Evolutionary conservation across 2,329 filamentous ascomycete genomes (phyloP).

Genomic region (Pezicula carpinea): DNA sequence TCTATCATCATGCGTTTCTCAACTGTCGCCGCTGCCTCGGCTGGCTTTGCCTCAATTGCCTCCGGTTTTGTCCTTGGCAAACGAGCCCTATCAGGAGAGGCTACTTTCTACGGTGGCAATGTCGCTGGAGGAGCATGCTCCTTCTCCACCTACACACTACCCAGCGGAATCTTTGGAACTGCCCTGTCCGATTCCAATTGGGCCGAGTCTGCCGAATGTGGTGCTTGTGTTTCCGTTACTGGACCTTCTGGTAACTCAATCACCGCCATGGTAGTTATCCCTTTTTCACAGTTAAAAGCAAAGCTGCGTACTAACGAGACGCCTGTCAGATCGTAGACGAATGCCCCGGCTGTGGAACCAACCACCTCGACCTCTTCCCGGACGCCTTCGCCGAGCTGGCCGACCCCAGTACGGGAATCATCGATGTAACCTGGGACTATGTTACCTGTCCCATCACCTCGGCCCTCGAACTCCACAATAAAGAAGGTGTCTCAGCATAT

Average conservation of each 20-base stretch:
- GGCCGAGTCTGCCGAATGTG: conserved; percentile 52
- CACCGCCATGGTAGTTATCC: conserved; percentile 54
- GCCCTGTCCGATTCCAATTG: conserved; percentile 56
- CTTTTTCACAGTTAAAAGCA: neutral
- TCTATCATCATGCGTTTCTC: conserved; percentile 22
- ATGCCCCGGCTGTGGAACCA: conserved; percentile 48
- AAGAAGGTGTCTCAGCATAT: conserved; percentile 43
- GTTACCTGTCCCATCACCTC: conserved; percentile 46
- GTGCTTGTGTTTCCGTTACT: conserved; percentile 56
- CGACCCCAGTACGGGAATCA: conserved; percentile 39
- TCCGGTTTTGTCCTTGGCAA: conserved; percentile 20
- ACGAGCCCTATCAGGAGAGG: conserved; percentile 32
- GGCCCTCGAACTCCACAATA: conserved; percentile 47
- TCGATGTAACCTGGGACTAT: conserved; percentile 44
- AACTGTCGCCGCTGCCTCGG: conserved; percentile 13
- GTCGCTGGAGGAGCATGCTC: conserved; percentile 57
- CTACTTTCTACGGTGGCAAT: conserved; percentile 52
- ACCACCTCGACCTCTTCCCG: conserved; percentile 52
- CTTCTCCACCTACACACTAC: conserved; percentile 58
- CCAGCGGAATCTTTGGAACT: conserved; percentile 53
- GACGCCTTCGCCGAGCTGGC: conserved; percentile 45
- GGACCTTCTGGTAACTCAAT: conserved; percentile 52
- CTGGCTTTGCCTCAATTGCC: conserved; percentile 18
- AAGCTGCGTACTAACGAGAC: conserved; percentile 1
- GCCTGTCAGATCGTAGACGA: conserved; percentile 46